Evolutionary conservation across 345 rosid species (phyloP), one percentile per base, ranked within the genome.

Genomic region (Hibiscus tridactylites): DNA sequence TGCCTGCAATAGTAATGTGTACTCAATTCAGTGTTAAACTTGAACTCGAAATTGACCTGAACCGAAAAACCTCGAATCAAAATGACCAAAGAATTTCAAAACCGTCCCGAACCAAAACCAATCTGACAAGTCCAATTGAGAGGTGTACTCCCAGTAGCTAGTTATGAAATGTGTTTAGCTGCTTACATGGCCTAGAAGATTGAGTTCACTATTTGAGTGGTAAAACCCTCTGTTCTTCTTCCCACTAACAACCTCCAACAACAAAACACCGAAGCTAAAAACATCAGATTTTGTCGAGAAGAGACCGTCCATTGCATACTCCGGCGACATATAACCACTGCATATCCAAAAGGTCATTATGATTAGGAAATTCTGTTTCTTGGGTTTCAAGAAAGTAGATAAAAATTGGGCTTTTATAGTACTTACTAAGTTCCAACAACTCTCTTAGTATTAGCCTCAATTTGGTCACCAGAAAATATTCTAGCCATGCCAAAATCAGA

Each of bases 401-500:
- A 26, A 46, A 21, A 31, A 31, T 42, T 49, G 3, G n/a, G 65
- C 29, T 63, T 58, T 54, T 70, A 6, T 17, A 3, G 71, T 16
- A 74, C 94, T 83, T 86, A 91, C 96, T 86, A 90, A 6, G 96
- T 92, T 78, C 98, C 96, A 1, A 90, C 96, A 1, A 90, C 86
- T 71, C 84, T 84, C 65, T 71, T 80, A 0, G 93, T 92, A 8
- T 57, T 85, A 37, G 83, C 89, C 59, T 90, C 89, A 1, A 79
- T 84, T 78, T 90, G 88, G 47, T 92, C 96, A 39, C 88, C 70
- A 12, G 91, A 91, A 52, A 90, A 90, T 31, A 90, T 83, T 72
- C 92, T 80, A 35, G 98, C 98, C 96, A 91, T 88, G 31, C 97
- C 98, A 6, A 93, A 93, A 65, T 93, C 95, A 0, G 90, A 90